These are phyloP conservation scores for Ophiorrhiza pumila DNA, from an alignment of 257 asterid genomes.

Conservation along the genomic window DNA sequence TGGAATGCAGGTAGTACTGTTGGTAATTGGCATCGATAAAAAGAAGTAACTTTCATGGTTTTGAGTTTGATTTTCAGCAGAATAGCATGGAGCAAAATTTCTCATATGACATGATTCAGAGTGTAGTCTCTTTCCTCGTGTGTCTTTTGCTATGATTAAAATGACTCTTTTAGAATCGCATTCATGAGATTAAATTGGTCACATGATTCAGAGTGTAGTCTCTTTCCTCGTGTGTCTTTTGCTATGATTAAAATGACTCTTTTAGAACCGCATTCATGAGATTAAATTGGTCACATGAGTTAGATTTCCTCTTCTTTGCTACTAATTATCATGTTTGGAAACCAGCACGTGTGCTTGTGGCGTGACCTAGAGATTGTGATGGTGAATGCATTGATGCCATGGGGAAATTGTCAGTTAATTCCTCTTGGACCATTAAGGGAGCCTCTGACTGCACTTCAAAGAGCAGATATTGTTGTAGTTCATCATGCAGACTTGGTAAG, in stretches of 20 bases:
- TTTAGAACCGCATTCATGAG: background rate
- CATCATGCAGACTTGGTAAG: conserved; percentile 93
- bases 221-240: background rate
- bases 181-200: background rate
- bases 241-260: background rate
- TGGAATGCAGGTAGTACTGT: conserved; percentile 88
- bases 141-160: background rate
- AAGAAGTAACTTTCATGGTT: background rate
- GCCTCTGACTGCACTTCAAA: conserved; percentile 64
- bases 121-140: background rate
- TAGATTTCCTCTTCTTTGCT: conserved; percentile 21
- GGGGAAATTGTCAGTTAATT: conserved; percentile 72
- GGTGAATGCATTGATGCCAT: conserved; percentile 89
- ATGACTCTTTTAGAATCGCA: background rate
- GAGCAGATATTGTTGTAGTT: conserved; percentile 67
- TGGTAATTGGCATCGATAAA: background rate
- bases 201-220: background rate
- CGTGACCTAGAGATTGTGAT: conserved; percentile 86
- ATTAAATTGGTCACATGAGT: conserved; percentile 6
- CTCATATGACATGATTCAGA: background rate
- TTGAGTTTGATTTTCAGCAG: conserved; percentile 2
- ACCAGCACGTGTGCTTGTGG: conserved; percentile 66
- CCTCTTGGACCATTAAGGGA: conserved; percentile 96
- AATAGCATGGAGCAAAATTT: background rate
- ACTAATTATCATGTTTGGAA: conserved; percentile 35